Conservation (phyloP, 2,329 filamentous ascomycete genomes). For the Apiospora kogelbergensis region DNA sequence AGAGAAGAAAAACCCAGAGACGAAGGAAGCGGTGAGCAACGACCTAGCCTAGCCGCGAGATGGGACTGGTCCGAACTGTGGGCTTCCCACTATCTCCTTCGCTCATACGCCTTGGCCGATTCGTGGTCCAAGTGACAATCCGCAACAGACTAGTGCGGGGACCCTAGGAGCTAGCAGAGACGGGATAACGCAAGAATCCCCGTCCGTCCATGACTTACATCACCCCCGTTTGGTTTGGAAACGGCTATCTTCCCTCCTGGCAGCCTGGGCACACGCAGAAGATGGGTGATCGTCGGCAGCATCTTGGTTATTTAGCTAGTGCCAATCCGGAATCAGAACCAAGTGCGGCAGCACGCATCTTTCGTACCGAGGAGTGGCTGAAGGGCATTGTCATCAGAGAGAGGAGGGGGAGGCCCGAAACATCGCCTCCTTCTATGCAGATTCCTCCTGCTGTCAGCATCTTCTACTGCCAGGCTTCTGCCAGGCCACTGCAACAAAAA, state of each 20-base stretch:
- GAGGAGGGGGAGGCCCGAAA: not conserved
- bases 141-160: slow-evolving; percentile 5
- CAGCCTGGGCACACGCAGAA: not conserved
- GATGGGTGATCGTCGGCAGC: not conserved
- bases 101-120: not conserved
- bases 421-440: not conserved
- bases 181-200: slow-evolving; percentile 10
- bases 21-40: not conserved
- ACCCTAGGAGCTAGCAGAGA: not conserved
- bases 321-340: not conserved
- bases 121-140: slow-evolving; percentile 1
- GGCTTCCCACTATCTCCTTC: not conserved
- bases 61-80: slow-evolving; percentile 7
- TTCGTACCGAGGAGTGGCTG: not conserved
- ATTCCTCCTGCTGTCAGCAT: slow-evolving; percentile 4
- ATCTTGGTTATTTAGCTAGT: not conserved
- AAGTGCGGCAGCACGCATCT: not conserved
- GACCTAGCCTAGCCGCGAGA: not conserved
- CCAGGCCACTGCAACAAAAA: not conserved
- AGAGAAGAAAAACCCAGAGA: not conserved
- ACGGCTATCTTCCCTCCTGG: not conserved
- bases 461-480: not conserved
- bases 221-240: not conserved
- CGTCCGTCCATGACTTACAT: slow-evolving; percentile 8
- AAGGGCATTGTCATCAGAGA: not conserved